These are phyloP conservation scores for Purpureocillium lavendulum DNA, from an alignment of 2,329 filamentous ascomycete genomes.

Conservation along the genomic window DNA sequence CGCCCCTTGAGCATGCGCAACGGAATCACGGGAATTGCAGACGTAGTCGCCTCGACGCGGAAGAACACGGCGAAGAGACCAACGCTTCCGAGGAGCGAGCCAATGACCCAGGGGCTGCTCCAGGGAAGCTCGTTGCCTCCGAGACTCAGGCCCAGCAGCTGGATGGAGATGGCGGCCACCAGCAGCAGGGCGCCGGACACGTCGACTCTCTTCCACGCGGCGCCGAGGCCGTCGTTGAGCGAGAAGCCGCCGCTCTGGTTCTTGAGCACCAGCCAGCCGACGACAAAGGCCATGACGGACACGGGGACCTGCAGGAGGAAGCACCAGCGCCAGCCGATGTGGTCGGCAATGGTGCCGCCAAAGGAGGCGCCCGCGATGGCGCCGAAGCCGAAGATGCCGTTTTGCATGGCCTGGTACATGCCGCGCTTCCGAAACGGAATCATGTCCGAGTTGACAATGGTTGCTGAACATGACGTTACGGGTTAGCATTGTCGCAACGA, in stretches of 20 bases:
- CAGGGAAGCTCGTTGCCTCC: constrained; percentile 49
- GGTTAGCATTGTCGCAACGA: not conserved
- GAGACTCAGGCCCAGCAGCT: constrained; percentile 46
- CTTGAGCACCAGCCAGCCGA: constrained; percentile 44
- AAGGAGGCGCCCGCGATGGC: constrained; percentile 55
- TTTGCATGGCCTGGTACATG: constrained; percentile 54
- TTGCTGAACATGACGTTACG: no score
- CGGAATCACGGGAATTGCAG: constrained; percentile 45
- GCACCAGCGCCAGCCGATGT: constrained; percentile 60
- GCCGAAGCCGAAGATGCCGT: constrained; percentile 53
- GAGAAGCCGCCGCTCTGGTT: constrained; percentile 28
- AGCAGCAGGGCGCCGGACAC: constrained; percentile 48
- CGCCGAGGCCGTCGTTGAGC: constrained; percentile 19
- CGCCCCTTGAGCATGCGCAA: constrained; percentile 47
- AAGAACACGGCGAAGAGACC: constrained; percentile 36
- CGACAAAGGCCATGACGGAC: constrained; percentile 42
- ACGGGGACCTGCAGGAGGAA: constrained; percentile 56
- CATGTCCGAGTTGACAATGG: constrained; percentile 54
- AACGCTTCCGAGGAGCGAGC: constrained; percentile 32
- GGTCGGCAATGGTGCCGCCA: constrained; percentile 56
- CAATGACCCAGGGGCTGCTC: constrained; percentile 38
- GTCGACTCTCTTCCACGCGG: constrained; percentile 48
- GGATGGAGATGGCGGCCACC: constrained; percentile 47
- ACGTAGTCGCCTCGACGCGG: constrained; percentile 37
- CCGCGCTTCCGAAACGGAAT: constrained; percentile 47